Conservation (phyloP, 345 rosid genomes). For the Limnanthes douglasii region DNA sequence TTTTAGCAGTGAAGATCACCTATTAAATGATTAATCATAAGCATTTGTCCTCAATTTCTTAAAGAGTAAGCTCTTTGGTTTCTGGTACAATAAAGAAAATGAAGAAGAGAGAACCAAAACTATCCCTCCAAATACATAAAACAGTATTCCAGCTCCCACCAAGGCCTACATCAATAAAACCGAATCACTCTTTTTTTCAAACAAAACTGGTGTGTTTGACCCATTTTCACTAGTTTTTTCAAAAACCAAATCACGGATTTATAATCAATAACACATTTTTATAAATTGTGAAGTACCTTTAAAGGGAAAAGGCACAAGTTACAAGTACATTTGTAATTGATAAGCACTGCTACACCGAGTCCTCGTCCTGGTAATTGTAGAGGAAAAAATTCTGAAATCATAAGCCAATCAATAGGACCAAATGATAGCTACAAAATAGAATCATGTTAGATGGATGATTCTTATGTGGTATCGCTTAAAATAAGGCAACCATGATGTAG, state of each 20-base stretch:
- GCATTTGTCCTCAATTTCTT: slow-evolving; percentile 89
- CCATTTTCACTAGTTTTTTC: too few species aligned
- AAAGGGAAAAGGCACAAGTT: slow-evolving; percentile 88
- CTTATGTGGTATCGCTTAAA: too few species aligned
- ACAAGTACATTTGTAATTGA: slow-evolving; percentile 92
- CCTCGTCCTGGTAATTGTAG: slow-evolving; percentile 76
- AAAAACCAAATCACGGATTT: too few species aligned
- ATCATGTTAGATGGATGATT: too few species aligned
- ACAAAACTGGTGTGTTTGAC: too few species aligned
- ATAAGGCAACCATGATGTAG: too few species aligned
- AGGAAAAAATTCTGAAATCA: slow-evolving; percentile 90
- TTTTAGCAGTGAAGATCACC: too few species aligned
- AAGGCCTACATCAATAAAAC: slow-evolving; percentile 31
- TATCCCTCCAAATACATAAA: slow-evolving; percentile 68
- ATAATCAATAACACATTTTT: slow-evolving; percentile 1
- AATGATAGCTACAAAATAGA: slow-evolving; percentile 61
- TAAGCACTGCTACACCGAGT: slow-evolving; percentile 78
- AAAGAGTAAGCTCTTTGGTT: slow-evolving; percentile 90
- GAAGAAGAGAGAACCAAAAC: slow-evolving; percentile 50
- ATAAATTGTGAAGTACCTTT: slow-evolving; percentile 28
- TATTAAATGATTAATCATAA: too few species aligned
- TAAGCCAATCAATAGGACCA: slow-evolving; percentile 98
- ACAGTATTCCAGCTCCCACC: slow-evolving; percentile 77
- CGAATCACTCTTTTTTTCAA: too few species aligned
- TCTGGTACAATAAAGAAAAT: slow-evolving; percentile 81